Evolutionary conservation across 306 rosid genomes (phyloP).

Genomic region (Betula pendula): DNA sequence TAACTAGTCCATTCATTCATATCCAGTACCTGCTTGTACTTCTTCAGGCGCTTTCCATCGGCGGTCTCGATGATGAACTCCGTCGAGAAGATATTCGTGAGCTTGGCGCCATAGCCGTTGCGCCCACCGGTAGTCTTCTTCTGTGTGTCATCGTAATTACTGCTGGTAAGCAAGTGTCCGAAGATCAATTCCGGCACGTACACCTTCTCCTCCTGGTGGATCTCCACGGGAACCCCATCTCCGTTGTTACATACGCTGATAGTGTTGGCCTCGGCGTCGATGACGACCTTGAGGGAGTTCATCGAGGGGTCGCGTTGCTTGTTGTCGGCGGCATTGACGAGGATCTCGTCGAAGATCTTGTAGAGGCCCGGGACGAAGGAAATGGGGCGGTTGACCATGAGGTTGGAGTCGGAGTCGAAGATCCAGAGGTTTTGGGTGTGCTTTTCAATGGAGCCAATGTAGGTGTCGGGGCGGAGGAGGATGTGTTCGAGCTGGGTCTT

Average conservation of each 20-base stretch:
- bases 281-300: slow-evolving; percentile 64
- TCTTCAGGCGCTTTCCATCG: slow-evolving; percentile 76
- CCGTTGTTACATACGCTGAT: slow-evolving; percentile 74
- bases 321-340: slow-evolving; percentile 93
- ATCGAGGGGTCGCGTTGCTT: slow-evolving; percentile 85
- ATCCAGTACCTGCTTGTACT: slow-evolving; percentile 77
- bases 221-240: slow-evolving; percentile 87
- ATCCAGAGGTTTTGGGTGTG: slow-evolving; percentile 89
- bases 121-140: slow-evolving; percentile 97
- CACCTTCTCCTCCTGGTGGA: slow-evolving; percentile 92
- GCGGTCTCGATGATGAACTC: slow-evolving; percentile 92
- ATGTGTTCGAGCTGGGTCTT: slow-evolving; percentile 95
- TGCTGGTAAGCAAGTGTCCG: slow-evolving; percentile 83
- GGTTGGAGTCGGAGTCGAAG: slow-evolving; percentile 47
- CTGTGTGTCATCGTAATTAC: slow-evolving; percentile 75
- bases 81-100: slow-evolving; percentile 83
- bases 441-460: slow-evolving; percentile 86
- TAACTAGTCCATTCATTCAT: neutral
- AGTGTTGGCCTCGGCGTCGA: slow-evolving; percentile 56
- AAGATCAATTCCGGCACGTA: slow-evolving; percentile 93
- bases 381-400: slow-evolving; percentile 67
- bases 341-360: slow-evolving; percentile 94
- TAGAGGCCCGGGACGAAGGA: slow-evolving; percentile 86
- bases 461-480: slow-evolving; percentile 91
- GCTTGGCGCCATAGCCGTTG: slow-evolving; percentile 94